These are phyloP conservation scores for Clitocybe nebularis DNA, from an alignment of 1,284 basidiomycete species.

Conservation along the genomic window DNA sequence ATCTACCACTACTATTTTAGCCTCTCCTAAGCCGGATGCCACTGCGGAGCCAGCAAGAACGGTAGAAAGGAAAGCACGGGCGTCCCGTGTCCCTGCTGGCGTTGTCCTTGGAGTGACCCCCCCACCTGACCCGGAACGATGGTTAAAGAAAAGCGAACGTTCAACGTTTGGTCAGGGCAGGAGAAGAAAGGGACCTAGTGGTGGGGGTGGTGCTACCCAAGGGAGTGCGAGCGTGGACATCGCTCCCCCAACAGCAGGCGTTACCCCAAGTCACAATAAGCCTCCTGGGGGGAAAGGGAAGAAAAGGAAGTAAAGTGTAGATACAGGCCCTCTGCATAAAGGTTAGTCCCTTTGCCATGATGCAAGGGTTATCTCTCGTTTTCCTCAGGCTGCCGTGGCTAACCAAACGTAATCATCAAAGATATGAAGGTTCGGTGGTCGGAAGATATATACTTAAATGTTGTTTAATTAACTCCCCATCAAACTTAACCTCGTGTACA, in stretches of 20 bases:
- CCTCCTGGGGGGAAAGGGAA: constrained; percentile 36
- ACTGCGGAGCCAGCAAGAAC: constrained; percentile 21
- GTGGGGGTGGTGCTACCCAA: constrained; percentile 64
- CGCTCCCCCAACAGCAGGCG: constrained; percentile 27
- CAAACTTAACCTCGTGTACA: constrained; percentile 13
- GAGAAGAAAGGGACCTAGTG: constrained; percentile 43
- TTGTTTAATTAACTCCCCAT: constrained; percentile 6
- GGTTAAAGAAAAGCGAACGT: constrained; percentile 78
- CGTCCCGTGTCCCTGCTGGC: constrained; percentile 65
- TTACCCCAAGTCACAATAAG: constrained; percentile 28
- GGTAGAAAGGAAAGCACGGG: constrained; percentile 51
- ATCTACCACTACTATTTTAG: constrained; percentile 25
- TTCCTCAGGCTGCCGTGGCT: constrained; percentile 4
- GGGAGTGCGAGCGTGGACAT: constrained; percentile 37
- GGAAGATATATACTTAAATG: constrained; percentile 7
- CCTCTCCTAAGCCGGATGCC: constrained; percentile 19
- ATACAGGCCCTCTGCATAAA: background rate
- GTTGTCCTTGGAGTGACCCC: constrained; percentile 67
- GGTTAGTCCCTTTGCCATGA: constrained; percentile 4
- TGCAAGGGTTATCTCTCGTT: constrained; percentile 3
- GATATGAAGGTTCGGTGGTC: constrained; percentile 7
- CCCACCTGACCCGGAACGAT: constrained; percentile 59
- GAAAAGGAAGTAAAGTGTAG: constrained; percentile 33
- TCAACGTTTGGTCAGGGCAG: constrained; percentile 45
- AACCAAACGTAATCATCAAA: constrained; percentile 7